A percentile compares a stretch with the other conserved stretches of the same genome.
Evolutionary conservation across 2,329 filamentous ascomycete species (phyloP).

Genomic region (Chaetoscypha palmicola): DNA sequence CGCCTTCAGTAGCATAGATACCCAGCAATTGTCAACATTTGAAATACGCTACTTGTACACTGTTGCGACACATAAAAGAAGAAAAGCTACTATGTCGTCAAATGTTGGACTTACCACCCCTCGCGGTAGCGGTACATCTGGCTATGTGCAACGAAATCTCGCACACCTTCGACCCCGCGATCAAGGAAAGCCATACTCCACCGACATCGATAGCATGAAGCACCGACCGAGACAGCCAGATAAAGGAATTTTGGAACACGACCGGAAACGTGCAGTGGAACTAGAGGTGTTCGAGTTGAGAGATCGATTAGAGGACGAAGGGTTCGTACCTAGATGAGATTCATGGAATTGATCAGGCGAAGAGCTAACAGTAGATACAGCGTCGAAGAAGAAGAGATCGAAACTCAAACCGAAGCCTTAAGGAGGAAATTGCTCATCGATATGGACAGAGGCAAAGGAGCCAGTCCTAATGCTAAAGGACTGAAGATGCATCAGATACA

Average conservation of each 20-base stretch:
- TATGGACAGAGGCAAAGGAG: slow-evolving; percentile 32
- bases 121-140: slow-evolving; percentile 89
- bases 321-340: too few relatives aligned
- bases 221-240: slow-evolving; percentile 81
- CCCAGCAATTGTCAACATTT: too few relatives aligned
- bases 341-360: too few relatives aligned
- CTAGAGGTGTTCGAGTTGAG: slow-evolving; percentile 87
- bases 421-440: slow-evolving; percentile 51
- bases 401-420: slow-evolving; percentile 61
- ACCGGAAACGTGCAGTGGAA: slow-evolving; percentile 83
- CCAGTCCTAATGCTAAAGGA: slow-evolving; percentile 40
- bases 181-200: slow-evolving; percentile 54
- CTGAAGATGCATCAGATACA: slow-evolving; percentile 93
- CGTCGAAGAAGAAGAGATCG: slow-evolving; percentile 85
- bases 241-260: slow-evolving; percentile 87
- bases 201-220: slow-evolving; percentile 59
- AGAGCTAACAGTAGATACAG: slow-evolving; percentile 36
- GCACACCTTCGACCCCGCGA: slow-evolving; percentile 84
- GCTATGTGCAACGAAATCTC: slow-evolving; percentile 94
- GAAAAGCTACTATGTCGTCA: slow-evolving; percentile 96
- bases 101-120: slow-evolving; percentile 96
- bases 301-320: slow-evolving; percentile 87
- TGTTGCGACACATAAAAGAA: too few relatives aligned
- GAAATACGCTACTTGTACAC: too few relatives aligned
- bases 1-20: too few relatives aligned